phyloP scores from a whole-genome alignment of 2,329 filamentous ascomycete genomes.

The Diaporthe velutina region DNA sequence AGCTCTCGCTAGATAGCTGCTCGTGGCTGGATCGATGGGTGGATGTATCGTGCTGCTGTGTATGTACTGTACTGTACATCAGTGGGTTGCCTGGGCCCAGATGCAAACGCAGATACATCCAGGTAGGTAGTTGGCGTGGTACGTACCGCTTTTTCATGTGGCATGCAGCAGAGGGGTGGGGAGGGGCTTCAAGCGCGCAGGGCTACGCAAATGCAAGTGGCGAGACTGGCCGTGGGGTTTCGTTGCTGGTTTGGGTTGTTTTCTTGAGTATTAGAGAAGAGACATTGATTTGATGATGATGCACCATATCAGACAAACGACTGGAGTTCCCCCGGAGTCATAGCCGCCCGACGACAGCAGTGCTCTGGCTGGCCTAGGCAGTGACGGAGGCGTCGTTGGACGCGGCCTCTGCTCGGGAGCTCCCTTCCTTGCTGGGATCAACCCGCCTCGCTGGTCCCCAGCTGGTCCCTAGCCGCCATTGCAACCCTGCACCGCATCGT shows the following conservation, averaged over 20 bases:
- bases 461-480: conserved; percentile 36
- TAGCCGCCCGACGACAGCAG: conserved; percentile 25
- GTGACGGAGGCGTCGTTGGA: conserved; percentile 16
- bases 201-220: conserved; percentile 3
- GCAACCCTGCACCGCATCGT: conserved; percentile 30
- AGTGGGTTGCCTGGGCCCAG: conserved; percentile 6
- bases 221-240: conserved; percentile 4
- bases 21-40: conserved; percentile 6
- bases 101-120: neutral
- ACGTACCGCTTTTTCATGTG: conserved; percentile 12
- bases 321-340: neutral
- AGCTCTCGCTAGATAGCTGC: conserved; percentile 25
- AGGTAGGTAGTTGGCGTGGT: conserved; percentile 9
- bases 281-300: conserved; percentile 9
- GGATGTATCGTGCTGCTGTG: conserved; percentile 28
- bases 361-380: neutral
- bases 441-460: conserved; percentile 13
- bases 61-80: conserved; percentile 11
- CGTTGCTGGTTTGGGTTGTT: neutral
- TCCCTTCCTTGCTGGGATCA: conserved; percentile 36
- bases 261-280: neutral
- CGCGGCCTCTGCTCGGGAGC: conserved; percentile 25
- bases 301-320: neutral
- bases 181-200: conserved; percentile 1
- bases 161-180: conserved; percentile 20